Base-by-base conservation (phyloP, 352 stramenopile genomes). In the Pythium dissotocum region DNA sequence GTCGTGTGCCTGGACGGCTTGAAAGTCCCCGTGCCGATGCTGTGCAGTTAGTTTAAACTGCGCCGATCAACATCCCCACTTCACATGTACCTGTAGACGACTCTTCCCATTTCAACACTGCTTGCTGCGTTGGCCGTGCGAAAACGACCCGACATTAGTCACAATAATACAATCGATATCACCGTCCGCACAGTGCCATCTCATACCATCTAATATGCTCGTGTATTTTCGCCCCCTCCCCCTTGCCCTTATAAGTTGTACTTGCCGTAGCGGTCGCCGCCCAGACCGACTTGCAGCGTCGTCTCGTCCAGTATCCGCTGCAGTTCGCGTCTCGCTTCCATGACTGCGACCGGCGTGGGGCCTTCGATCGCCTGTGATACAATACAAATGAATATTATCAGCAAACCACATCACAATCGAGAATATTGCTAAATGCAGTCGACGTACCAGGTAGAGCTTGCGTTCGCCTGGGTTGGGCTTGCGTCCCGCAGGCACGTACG, bases 261-360 rank as follows among this genome's bases (percentile, higher is more conserved):
- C 76, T 95, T 95, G 63, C 85, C 86, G 75, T 95, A 94, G 72
- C 93, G 91, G 71, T 96, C 85, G 63, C 82, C 83, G 61, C 85
- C 84, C 33, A 96, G 76, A 24, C 88, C 88, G 24, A 96, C 87
- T 87, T 96, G 86, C 51, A 96, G 75, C 58, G 88, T 96, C 55
- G 87, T 95, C 77, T 96, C 88, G 62, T 96, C 86, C 78, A 96
- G 70, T 77, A 96, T 93, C 46, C 87, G 87, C 71, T 95, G 88
- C 63, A 96, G 66, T 61, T 96, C 88, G 58, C 82, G 75, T 57
- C 80, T 85, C 14, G 88, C 88, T 26, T 96, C 86, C 28, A 93
- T 52, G 57, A 96, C 88, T 5, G 88, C 82, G 35, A 76, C 69
- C 58, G 87, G 82, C 4, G 85, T 90, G 38, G 85, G 76, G 24